Conservation (phyloP, 768 basidiomycete species). For the Cystobasidium tubakii region DNA sequence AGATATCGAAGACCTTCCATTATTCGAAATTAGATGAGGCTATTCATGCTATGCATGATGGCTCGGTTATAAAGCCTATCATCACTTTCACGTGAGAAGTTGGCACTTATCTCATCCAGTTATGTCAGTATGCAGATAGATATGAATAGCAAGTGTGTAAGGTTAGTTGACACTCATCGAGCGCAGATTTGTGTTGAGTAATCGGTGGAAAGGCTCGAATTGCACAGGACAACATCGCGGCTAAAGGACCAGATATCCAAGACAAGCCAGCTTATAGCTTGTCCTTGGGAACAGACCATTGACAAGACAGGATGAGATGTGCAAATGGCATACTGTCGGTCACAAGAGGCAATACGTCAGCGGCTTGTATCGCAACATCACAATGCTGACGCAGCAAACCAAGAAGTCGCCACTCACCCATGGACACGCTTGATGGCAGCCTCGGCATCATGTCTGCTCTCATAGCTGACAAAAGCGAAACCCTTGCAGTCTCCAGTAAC, state of each 20-base stretch:
- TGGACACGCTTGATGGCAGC: conserved; percentile 85
- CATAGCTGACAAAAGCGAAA: conserved; percentile 95
- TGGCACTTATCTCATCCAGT: too few relatives aligned
- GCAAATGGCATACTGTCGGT: conserved; percentile 43
- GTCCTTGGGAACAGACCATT: conserved; percentile 36
- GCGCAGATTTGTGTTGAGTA: too few relatives aligned
- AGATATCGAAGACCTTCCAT: conserved; percentile 39
- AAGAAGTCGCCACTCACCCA: conserved; percentile 53
- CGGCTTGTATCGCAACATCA: neutral
- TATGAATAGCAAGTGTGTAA: too few relatives aligned
- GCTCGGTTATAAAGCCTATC: conserved; percentile 22
- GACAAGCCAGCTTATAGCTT: conserved; percentile 8
- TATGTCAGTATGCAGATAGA: too few relatives aligned
- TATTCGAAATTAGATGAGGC: conserved; percentile 42
- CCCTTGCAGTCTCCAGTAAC: conserved; percentile 94
- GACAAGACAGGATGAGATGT: conserved; percentile 44
- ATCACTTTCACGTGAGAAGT: neutral
- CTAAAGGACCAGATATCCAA: neutral
- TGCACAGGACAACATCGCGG: neutral
- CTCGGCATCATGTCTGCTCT: conserved; percentile 70
- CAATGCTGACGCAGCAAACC: too few relatives aligned
- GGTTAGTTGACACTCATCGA: too few relatives aligned
- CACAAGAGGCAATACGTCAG: neutral
- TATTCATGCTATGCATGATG: conserved; percentile 38
- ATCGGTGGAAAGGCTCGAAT: neutral